Evolutionary conservation across 164 flowering plant genomes (phyloP), one percentile per base, ranked within the genome.

Genomic region (Piper longum): DNA sequence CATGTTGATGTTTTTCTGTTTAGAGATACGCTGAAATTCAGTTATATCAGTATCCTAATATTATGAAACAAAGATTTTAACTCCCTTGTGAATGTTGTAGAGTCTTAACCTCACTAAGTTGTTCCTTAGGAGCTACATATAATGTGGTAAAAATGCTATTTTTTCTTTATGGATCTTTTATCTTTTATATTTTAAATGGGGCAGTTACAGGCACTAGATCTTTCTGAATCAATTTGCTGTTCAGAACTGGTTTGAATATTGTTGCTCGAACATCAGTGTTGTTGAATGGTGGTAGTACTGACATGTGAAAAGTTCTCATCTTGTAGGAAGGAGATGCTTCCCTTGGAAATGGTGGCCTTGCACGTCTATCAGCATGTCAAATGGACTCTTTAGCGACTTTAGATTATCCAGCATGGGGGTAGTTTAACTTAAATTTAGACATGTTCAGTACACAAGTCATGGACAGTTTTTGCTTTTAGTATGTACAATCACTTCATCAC

Each of bases 281-380:
- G 8, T 14, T 8, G 52, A 48, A 14, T 8, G 52, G 52, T 48
- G 12, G 52, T 48, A 48, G 2, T 26, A 26, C 36, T 26, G 36
- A 48, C 52, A 48, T 48, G 12, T 48, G 11, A 8, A 48, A 48
- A 14, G 9, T 14, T 48, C 14, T 14, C 14, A 9, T 17, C 61
- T 72, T 36, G 57, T 69, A 80, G 86, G 87, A 81, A 77, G 81
- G 79, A 56, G 87, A 83, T 80, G 83, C 83, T 63, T 81, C 81
- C 41, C 83, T 80, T 59, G 87, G 87, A 60, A 83, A 83, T 73
- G 87, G 87, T 66, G 87, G 87, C 51, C 74, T 83, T 41, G 87
- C 80, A 63, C 82, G 87, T 48, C 81, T 83, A 57, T 73, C 84
- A 55, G 80, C 84, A 56, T 83, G 87, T 69, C 77, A 72, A 62